Evolutionary conservation across 176 grass and related monocot species (phyloP), one percentile per base, ranked within the genome.

Genomic region (Triticum aestivum): DNA sequence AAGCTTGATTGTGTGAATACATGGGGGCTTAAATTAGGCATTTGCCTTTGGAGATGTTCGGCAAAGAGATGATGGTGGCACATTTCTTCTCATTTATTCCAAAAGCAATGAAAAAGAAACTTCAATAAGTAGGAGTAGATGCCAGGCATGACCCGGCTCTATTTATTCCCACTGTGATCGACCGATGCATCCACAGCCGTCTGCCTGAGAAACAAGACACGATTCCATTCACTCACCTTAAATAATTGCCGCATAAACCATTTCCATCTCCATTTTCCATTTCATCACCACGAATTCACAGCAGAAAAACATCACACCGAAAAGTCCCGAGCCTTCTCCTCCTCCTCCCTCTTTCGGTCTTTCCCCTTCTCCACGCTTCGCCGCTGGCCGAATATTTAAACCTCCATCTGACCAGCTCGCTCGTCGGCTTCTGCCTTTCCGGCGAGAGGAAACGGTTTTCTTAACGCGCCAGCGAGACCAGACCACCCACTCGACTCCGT

Each of bases 361-460:
- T 83, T 69, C 85, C 89, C 86, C 82, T 85, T 82, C 90, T 82
- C 82, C 86, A 89, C 86, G 82, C 77, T 77, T 86, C 79, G 4
- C 67, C 21, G 15, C n/a, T 71, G 30, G 37, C 39, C 35, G 52
- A 89, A 14, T 83, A 73, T 85, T 85, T 80, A 89, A 86, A 86
- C 54, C 81, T 27, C 78, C 44, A 39, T 26, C 62, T 5, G 51
- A 52, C 73, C 42, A 26, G 2, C 34, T 54, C 12, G 71, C 11
- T 65, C 61, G 47, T 63, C 69, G 41, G 37, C 64, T 77, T 49
- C 67, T 64, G 5, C 63, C 21, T 73, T 81, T 84, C 24, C 21
- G 42, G 65, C 11, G 4, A 38, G 4, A 5, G 75, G 17, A 49
- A 47, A 32, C 37, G 42, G 9, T 79, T 79, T 24, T 76, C 64